A percentile compares a stretch with the other conserved stretches of the same genome.
Conservation (phyloP, 441 rosid genomes). For the Brassica balearica region DNA sequence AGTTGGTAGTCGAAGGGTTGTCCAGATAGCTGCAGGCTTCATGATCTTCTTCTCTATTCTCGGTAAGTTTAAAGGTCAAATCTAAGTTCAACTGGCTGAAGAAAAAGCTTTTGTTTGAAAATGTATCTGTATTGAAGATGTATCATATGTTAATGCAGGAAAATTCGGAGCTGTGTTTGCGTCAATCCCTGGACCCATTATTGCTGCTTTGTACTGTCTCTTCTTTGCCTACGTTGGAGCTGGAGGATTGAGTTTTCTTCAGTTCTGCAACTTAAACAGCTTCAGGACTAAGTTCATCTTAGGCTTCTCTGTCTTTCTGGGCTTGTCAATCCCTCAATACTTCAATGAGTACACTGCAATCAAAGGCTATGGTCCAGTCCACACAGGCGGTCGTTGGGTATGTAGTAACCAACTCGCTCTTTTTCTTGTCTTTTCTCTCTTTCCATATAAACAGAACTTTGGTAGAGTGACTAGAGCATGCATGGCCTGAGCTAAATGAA, state of each 20-base stretch:
- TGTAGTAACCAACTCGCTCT: constrained; percentile 28
- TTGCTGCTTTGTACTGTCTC: constrained; percentile 86
- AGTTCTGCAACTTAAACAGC: constrained; percentile 86
- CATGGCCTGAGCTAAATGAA: constrained; percentile 25
- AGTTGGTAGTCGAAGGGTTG: constrained; percentile 93
- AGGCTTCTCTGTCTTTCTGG: constrained; percentile 83
- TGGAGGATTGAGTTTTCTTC: constrained; percentile 79
- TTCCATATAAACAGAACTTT: not conserved
- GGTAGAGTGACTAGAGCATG: not conserved
- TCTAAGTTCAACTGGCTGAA: not conserved
- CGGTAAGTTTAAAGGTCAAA: constrained; percentile 49
- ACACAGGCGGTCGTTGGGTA: constrained; percentile 94
- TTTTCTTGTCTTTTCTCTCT: not conserved
- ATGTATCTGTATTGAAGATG: constrained; percentile 8
- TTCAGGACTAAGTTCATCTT: constrained; percentile 81
- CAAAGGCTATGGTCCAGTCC: constrained; percentile 87
- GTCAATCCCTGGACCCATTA: constrained; percentile 85
- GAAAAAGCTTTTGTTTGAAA: constrained; percentile 18
- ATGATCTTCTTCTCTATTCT: constrained; percentile 97
- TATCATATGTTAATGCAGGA: constrained; percentile 52
- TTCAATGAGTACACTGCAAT: constrained; percentile 90
- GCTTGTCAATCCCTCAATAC: constrained; percentile 90
- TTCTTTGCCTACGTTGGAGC: constrained; percentile 82
- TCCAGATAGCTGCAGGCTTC: constrained; percentile 93
- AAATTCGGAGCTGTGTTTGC: constrained; percentile 97